Evolutionary conservation across 257 asterid genomes (phyloP).

Genomic region (Nicotiana tomentosiformis): DNA sequence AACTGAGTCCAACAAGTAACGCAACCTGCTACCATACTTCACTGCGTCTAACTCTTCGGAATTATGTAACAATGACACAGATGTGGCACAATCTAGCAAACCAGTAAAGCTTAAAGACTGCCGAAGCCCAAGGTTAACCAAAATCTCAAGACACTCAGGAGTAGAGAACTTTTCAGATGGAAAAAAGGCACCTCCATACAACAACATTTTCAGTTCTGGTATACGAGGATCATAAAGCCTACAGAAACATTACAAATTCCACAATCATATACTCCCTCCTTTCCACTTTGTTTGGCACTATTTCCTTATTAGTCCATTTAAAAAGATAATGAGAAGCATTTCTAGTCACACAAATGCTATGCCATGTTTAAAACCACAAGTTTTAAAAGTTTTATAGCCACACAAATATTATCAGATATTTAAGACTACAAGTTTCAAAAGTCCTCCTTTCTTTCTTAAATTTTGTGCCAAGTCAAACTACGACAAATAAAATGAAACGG

Average conservation of each 20-base stretch:
- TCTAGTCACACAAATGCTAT: too few species aligned
- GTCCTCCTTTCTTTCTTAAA: too few species aligned
- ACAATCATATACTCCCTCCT: neutral
- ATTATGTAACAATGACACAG: conserved; percentile 60
- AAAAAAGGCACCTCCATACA: conserved; percentile 63
- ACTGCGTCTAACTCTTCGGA: conserved; percentile 46
- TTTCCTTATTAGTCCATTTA: too few species aligned
- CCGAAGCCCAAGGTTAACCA: conserved; percentile 72
- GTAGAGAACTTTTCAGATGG: conserved; percentile 70
- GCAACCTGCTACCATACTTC: conserved; percentile 53
- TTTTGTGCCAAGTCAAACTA: too few species aligned
- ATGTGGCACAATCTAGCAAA: conserved; percentile 82
- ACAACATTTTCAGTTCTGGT: conserved; percentile 56
- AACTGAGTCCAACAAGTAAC: conserved; percentile 57
- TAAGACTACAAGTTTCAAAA: too few species aligned
- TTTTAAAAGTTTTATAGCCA: too few species aligned
- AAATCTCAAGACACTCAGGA: conserved; percentile 59
- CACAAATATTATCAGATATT: too few species aligned
- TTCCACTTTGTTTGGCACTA: too few species aligned
- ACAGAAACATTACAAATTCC: conserved; percentile 22
- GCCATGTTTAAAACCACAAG: too few species aligned
- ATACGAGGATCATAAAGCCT: conserved; percentile 96
- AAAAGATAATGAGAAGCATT: too few species aligned
- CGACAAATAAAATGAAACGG: too few species aligned
- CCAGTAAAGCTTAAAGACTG: conserved; percentile 62